Evolutionary conservation across 192 early-diverging fungal genomes (phyloP), one percentile per base, ranked within the genome.

Genomic region (Gonapodya sp.): DNA sequence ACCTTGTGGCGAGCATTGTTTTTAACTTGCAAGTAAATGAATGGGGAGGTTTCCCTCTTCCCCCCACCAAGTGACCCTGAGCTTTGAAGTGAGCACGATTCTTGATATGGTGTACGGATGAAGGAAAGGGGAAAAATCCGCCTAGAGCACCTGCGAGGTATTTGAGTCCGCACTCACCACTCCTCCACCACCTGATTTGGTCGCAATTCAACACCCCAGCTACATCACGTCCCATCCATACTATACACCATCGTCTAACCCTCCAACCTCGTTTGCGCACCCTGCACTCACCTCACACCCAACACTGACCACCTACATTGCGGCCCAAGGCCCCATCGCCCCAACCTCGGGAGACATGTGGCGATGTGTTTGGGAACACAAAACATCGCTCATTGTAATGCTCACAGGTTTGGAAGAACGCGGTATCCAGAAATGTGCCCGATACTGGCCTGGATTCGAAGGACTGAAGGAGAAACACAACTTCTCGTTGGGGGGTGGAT

Each of bases 391-490:
- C 75, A 34, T 77, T 8, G 30, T 77, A 33, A 16, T 31, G 8
- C 75, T 77, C 31, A 31, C 75, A 2, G 2, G 34, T 8, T 18
- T 94, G 85, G 91, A 94, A 37, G 93, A 95, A 82, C 87, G 87
- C 64, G 88, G 92, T 1, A 84, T 89, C 35, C 81, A 86, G 1
- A 97, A 98, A 82, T 97, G 94, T 79, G 89, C 92, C 79, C 89
- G 89, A 30, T 98, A 97, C 84, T 64, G 46, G 46, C 46, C 46
- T n/a, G n/a, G 46, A 16, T 24, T 24, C 46, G 24, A 64, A 24
- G 8, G 8, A 24, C 8, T 64, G 46, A 64, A 8, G 8, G 46
- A 8, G 46, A 64, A 64, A 64, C 8, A 64, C 24, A 64, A 16
- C 46, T 16, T 64, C 8, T 64, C 46, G 8, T 24, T 64, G 46